Evolutionary conservation across 1,139 yeast genomes (phyloP).

Genomic region (Protomyces gravidus): DNA sequence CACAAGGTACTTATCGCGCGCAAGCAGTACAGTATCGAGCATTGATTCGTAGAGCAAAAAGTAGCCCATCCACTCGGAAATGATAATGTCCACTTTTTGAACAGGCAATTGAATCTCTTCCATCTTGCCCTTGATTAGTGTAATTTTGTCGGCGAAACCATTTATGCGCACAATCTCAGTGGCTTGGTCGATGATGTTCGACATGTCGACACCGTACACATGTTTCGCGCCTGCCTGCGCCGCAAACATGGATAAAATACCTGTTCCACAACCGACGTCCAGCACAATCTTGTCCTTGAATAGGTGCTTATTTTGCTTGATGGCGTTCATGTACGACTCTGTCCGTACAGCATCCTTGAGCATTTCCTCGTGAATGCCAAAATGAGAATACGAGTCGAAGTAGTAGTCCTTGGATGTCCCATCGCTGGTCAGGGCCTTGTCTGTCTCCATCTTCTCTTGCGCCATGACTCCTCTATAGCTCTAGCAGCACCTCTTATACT

Average conservation of each 20-base stretch:
- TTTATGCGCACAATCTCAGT: constrained; percentile 75
- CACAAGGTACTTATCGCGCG: constrained; percentile 85
- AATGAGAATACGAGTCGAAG: constrained; percentile 55
- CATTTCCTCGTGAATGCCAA: constrained; percentile 58
- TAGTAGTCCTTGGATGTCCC: constrained; percentile 41
- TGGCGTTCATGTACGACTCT: constrained; percentile 52
- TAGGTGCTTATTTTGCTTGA: constrained; percentile 52
- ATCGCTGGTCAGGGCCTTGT: constrained; percentile 9
- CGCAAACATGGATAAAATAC: constrained; percentile 59
- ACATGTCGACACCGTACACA: constrained; percentile 69
- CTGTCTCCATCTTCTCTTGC: neutral
- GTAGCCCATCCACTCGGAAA: constrained; percentile 99
- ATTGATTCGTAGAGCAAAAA: constrained; percentile 91
- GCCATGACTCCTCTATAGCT: neutral
- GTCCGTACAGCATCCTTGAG: constrained; percentile 54
- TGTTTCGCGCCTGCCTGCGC: constrained; percentile 58
- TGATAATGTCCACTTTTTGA: constrained; percentile 79
- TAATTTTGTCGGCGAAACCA: constrained; percentile 82
- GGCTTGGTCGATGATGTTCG: constrained; percentile 93
- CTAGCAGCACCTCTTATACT: neutral
- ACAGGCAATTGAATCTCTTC: constrained; percentile 87
- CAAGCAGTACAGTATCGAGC: constrained; percentile 93
- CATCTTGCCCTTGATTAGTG: constrained; percentile 84
- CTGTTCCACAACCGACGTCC: constrained; percentile 58
- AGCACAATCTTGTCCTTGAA: constrained; percentile 53